Conservation (phyloP, 2,329 filamentous ascomycete genomes). For the Stagonosporopsis chrysanthemi region DNA sequence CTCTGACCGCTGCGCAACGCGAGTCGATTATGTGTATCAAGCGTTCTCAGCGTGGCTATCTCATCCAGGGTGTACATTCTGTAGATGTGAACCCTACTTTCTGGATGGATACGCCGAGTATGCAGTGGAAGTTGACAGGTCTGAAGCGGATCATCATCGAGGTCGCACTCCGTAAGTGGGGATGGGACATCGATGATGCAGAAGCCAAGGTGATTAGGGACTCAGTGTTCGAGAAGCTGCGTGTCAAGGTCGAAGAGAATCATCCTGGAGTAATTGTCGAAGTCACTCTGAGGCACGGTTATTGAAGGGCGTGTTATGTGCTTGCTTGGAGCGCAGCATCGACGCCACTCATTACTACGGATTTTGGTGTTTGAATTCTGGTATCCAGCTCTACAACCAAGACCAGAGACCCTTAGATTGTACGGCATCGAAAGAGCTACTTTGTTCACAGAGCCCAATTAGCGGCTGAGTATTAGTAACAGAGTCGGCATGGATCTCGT, state of each 20-base stretch:
- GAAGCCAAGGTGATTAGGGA: neutral
- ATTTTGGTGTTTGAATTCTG: too few species aligned
- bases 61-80: neutral
- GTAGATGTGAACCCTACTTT: constrained; percentile 5
- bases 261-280: constrained; percentile 5
- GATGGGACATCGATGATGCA: constrained; percentile 2
- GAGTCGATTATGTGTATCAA: neutral
- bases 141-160: constrained; percentile 13
- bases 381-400: too few species aligned
- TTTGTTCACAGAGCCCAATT: too few species aligned
- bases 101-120: constrained; percentile 8
- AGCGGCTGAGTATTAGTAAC: too few species aligned
- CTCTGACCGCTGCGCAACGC: neutral
- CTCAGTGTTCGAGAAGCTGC: neutral
- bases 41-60: constrained; percentile 5
- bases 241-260: neutral
- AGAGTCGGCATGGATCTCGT: too few species aligned
- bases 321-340: neutral
- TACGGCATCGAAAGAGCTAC: too few species aligned
- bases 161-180: constrained; percentile 7
- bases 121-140: constrained; percentile 1
- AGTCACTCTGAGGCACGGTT: constrained; percentile 1
- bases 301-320: neutral
- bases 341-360: too few species aligned
- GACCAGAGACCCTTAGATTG: too few species aligned